Conservation (phyloP, 805 yeast genomes). For the Candida saitoana region DNA sequence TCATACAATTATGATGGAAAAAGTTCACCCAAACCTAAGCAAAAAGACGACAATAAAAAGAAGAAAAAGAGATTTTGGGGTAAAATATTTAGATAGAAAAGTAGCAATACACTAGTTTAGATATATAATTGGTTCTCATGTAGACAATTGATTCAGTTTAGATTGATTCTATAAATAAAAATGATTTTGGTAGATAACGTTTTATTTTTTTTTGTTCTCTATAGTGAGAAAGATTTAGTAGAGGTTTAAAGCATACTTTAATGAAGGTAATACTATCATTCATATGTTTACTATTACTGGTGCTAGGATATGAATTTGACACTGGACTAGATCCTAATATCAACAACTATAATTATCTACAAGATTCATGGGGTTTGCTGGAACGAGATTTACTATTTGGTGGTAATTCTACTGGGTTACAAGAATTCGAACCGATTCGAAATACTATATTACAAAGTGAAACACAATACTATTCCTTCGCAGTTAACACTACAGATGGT, state of each 20-base stretch:
- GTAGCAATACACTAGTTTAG: too few relatives aligned
- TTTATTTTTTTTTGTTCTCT: neutral
- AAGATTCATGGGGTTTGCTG: neutral
- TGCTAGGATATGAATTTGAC: neutral
- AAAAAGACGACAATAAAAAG: conserved; percentile 17
- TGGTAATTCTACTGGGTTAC: conserved; percentile 23
- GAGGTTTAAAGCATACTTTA: too few relatives aligned
- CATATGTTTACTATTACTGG: neutral
- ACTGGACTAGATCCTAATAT: neutral
- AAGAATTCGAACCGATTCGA: conserved; percentile 34
- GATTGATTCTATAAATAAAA: neutral
- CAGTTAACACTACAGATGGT: conserved; percentile 42
- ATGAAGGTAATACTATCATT: neutral
- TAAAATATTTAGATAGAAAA: neutral
- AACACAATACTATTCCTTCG: conserved; percentile 40
- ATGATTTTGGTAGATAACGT: neutral
- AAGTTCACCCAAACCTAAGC: conserved; percentile 3
- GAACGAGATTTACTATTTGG: conserved; percentile 2
- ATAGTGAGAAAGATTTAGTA: neutral
- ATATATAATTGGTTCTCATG: neutral
- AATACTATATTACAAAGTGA: conserved; percentile 34
- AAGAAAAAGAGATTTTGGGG: conserved; percentile 33
- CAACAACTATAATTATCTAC: neutral
- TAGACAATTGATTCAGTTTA: too few relatives aligned
- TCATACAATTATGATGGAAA: neutral